phyloP scores from a whole-genome alignment of 805 yeast genomes.

The Metschnikowia rubicola region DNA sequence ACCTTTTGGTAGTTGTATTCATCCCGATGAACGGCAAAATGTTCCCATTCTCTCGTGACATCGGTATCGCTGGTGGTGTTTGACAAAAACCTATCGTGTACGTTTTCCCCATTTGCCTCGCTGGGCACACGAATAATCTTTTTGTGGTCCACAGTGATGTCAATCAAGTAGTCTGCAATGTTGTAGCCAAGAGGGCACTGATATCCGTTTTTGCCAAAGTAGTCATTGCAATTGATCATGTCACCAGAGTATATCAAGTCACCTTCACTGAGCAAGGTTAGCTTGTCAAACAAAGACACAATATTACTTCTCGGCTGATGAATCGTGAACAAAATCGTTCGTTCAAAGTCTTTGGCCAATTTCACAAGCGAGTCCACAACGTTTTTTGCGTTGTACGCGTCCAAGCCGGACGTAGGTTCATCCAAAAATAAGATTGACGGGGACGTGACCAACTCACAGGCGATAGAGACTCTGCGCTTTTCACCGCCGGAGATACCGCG shows the following conservation, averaged over 20 bases:
- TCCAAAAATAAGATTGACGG: constrained; percentile 81
- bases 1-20: constrained; percentile 45
- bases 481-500: constrained; percentile 95
- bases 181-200: constrained; percentile 86
- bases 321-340: constrained; percentile 89
- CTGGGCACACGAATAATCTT: constrained; percentile 24
- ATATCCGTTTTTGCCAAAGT: constrained; percentile 72
- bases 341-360: constrained; percentile 72
- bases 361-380: constrained; percentile 83
- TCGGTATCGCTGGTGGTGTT: constrained; percentile 39
- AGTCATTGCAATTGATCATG: constrained; percentile 69
- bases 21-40: constrained; percentile 76
- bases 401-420: constrained; percentile 95
- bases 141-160: constrained; percentile 70
- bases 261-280: constrained; percentile 80
- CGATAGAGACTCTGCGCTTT: constrained; percentile 86
- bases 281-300: constrained; percentile 83
- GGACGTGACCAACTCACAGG: constrained; percentile 87
- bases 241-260: constrained; percentile 83
- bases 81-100: constrained; percentile 30
- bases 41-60: constrained; percentile 81
- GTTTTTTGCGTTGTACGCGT: constrained; percentile 87
- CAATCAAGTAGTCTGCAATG: constrained; percentile 90
- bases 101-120: constrained; percentile 18
- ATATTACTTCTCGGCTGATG: constrained; percentile 97